Evolutionary conservation across 1,139 yeast genomes (phyloP), one percentile per base, ranked within the genome.

Genomic region (Protomyces lactucae-debilis): DNA sequence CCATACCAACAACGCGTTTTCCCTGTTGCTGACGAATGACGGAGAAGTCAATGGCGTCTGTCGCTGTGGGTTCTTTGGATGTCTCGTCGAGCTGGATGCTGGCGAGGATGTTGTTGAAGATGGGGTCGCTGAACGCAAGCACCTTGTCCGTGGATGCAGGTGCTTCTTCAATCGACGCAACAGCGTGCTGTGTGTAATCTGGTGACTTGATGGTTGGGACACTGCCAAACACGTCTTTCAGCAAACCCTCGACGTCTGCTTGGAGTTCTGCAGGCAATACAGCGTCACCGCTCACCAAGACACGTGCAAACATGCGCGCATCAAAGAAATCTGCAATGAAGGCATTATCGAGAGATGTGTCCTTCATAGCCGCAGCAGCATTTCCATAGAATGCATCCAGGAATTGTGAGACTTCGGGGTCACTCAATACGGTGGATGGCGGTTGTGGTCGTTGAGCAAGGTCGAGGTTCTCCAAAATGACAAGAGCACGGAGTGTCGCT

Each of bases 1-100:
- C 63, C 63, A 59, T 59, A 32, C 63, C 63, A 12, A 55, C 57
- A 10, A 59, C 63, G 40, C 57, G 63, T 37, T 59, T 59, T 18
- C 63, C 63, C 10, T 40, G 35, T 23, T 59, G 56, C 18, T 59
- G 63, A 25, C 57, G 63, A 18, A 59, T 52, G 16, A 55, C 53
- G 12, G 63, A 55, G 18, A 59, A 59, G 45, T 59, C 63, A 21
- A 59, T 52, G 6, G 23, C 52, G 28, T 59, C 63, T 3, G 25
- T 39, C 3, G 35, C 9, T 18, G 40, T 40, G 12, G 48, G 48
- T 18, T 59, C 63, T 23, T 59, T 59, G 14, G 51, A 39, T 9
- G 57, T 52, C n/a, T 48, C 46, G 16, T 59, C 63, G 18, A 59
- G 57, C 23, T 39, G 25, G 23, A 59, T 16, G 46, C 37, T 25